Percentiles rank a stretch among this genome's conserved stretches.
Evolutionary conservation across 305 asterid genomes (phyloP).

Genomic region (Fraxinus greggii): DNA sequence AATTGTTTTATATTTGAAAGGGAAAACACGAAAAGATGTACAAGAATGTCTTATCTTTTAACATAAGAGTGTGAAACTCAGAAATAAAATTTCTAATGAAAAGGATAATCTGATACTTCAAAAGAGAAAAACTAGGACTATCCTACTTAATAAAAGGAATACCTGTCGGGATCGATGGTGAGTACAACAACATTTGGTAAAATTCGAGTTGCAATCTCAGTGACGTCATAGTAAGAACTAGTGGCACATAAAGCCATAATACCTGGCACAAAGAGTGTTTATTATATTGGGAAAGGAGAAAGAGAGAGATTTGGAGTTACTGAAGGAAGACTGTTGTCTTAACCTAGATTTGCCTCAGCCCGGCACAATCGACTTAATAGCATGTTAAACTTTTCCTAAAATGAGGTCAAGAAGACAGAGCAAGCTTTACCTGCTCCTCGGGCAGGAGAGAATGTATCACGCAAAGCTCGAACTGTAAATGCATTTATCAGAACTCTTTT

Average conservation of each 20-base stretch:
- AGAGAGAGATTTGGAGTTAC: neutral
- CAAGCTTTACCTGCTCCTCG: slow-evolving; percentile 86
- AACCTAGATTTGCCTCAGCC: slow-evolving; percentile 10
- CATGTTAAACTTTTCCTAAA: slow-evolving; percentile 4
- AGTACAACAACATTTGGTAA: slow-evolving; percentile 85
- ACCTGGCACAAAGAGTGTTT: slow-evolving; percentile 51
- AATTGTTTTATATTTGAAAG: neutral
- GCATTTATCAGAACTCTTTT: slow-evolving; percentile 97
- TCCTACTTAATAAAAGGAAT: slow-evolving; percentile 16
- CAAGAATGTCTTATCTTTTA: slow-evolving; percentile 3
- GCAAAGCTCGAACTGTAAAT: slow-evolving; percentile 93
- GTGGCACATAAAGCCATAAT: slow-evolving; percentile 96
- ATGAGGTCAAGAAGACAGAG: slow-evolving; percentile 13
- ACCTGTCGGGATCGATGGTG: slow-evolving; percentile 98
- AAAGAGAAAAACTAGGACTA: slow-evolving; percentile 22
- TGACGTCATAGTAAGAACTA: slow-evolving; percentile 81
- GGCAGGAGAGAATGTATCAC: slow-evolving; percentile 96
- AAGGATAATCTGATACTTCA: slow-evolving; percentile 22
- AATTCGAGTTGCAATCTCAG: slow-evolving; percentile 94
- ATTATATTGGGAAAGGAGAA: slow-evolving; percentile 8
- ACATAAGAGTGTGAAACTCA: slow-evolving; percentile 14
- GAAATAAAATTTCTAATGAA: slow-evolving; percentile 11
- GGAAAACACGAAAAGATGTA: slow-evolving; percentile 5
- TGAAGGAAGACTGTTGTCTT: slow-evolving; percentile 7
- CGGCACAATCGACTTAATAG: slow-evolving; percentile 19